phyloP scores from a whole-genome alignment of 257 asterid species.

The Anisodus tanguticus region DNA sequence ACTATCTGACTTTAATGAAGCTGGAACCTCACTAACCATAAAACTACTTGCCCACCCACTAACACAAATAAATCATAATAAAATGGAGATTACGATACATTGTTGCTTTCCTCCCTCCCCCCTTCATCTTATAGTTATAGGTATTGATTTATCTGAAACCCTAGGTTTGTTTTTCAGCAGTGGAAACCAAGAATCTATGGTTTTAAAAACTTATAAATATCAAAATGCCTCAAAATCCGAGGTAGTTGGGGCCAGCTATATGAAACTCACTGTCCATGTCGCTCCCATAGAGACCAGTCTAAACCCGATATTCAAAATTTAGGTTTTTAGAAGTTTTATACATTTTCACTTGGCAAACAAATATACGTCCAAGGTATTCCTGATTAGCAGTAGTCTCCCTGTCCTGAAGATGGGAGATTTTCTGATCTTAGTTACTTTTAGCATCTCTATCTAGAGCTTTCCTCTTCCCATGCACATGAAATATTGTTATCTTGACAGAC shows the following conservation, averaged over 20 bases:
- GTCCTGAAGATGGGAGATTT: neutral
- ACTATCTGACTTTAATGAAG: neutral
- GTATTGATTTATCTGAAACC: neutral
- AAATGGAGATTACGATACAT: neutral
- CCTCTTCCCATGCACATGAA: neutral
- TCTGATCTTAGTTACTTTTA: conserved; percentile 3
- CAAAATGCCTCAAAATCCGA: neutral
- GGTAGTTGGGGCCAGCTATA: neutral
- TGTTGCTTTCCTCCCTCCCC: no score
- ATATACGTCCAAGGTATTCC: neutral
- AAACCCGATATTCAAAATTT: neutral
- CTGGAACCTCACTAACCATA: neutral
- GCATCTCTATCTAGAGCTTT: conserved; percentile 15
- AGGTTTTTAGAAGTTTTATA: neutral
- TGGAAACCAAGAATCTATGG: neutral
- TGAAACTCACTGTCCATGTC: neutral
- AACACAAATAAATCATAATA: neutral
- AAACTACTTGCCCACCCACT: neutral
- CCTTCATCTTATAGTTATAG: neutral
- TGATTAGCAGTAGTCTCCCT: conserved; percentile 24
- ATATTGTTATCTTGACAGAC: neutral
- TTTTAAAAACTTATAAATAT: no score
- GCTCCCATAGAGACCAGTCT: neutral
- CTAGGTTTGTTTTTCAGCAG: neutral
- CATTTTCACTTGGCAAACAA: neutral